Evolutionary conservation across 768 basidiomycete species (phyloP).

Genomic region (Lactifluus piperatus): DNA sequence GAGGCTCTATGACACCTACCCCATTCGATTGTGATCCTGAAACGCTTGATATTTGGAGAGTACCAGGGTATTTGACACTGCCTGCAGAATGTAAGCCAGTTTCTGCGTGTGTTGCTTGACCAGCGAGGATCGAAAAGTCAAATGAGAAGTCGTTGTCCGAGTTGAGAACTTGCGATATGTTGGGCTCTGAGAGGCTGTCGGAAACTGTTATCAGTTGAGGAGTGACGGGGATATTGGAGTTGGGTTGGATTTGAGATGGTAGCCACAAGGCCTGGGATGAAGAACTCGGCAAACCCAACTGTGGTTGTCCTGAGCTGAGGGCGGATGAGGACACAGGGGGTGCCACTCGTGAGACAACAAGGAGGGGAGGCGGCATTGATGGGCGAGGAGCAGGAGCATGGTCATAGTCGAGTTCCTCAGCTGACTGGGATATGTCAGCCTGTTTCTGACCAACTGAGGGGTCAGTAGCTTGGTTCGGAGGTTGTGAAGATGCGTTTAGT

Average conservation of each 20-base stretch:
- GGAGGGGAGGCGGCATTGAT: not conserved
- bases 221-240: not conserved
- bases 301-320: not conserved
- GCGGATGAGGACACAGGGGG: not conserved
- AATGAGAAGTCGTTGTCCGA: not conserved
- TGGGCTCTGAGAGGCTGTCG: not conserved
- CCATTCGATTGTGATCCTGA: not conserved
- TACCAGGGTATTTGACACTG: not conserved
- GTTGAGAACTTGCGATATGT: not conserved
- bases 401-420: not conserved
- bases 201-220: not conserved
- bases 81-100: not conserved
- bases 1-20: not conserved
- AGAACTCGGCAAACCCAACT: not conserved
- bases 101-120: not conserved
- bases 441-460: not conserved
- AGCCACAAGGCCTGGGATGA: not conserved
- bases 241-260: not conserved
- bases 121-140: slow-evolving; percentile 7
- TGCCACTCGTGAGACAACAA: not conserved
- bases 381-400: not conserved
- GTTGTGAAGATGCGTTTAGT: not conserved
- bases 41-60: too few species aligned
- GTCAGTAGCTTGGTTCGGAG: not conserved
- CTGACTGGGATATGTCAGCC: not conserved